Conservation (phyloP, 1,284 basidiomycete species). For the Cryptococcus sp. region DNA sequence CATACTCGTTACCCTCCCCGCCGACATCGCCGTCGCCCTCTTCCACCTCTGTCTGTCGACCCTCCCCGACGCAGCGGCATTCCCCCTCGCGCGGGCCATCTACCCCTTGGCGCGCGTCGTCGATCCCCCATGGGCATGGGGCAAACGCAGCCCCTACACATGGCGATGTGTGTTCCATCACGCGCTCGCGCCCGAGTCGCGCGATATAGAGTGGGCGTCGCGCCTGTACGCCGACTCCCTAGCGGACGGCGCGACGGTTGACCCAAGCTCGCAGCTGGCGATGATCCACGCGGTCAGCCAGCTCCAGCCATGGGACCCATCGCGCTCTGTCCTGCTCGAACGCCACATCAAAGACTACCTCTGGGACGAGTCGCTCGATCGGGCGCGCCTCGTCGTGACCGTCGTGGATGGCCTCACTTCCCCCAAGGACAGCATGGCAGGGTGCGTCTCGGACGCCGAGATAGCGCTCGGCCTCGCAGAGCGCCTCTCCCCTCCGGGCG, state of each 20-base stretch:
- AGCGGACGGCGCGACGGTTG: conserved; percentile 28
- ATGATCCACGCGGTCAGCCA: conserved; percentile 29
- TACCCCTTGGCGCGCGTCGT: conserved; percentile 21
- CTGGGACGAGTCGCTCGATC: conserved; percentile 15
- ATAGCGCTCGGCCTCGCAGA: conserved; percentile 27
- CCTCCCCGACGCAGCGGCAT: conserved; percentile 14
- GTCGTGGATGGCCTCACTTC: conserved; percentile 21
- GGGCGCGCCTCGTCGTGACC: conserved; percentile 20
- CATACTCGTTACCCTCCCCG: conserved; percentile 2
- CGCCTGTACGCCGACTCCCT: conserved; percentile 38
- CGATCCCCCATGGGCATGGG: conserved; percentile 19
- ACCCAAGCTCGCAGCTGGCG: conserved; percentile 15
- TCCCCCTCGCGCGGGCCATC: conserved; percentile 17
- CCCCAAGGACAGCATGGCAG: conserved; percentile 10
- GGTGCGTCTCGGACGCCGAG: conserved; percentile 21
- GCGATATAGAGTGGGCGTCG: conserved; percentile 37
- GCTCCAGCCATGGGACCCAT: conserved; percentile 10
- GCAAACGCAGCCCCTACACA: not conserved
- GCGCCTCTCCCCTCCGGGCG: conserved; percentile 11
- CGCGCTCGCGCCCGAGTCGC: conserved; percentile 4
- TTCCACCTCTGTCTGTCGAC: conserved; percentile 11
- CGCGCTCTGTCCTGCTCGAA: conserved; percentile 36
- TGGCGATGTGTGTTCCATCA: conserved; percentile 29
- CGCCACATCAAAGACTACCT: conserved; percentile 41
- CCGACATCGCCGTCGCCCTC: conserved; percentile 10